These are phyloP conservation scores for Botrytis deweyae DNA, from an alignment of 2,329 filamentous ascomycete genomes.

Conservation along the genomic window DNA sequence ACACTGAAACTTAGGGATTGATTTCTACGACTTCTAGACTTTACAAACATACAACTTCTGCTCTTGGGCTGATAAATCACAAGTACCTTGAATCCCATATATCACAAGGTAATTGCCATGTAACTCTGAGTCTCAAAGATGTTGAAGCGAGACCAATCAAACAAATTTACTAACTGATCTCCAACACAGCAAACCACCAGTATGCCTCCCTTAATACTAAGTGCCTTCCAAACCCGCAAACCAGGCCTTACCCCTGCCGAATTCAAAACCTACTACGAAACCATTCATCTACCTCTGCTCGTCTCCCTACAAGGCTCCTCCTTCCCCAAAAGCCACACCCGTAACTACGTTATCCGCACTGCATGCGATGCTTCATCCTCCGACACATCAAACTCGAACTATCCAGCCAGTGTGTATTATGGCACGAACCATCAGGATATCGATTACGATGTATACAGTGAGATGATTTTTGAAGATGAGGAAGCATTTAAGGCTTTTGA, in stretches of 20 bases:
- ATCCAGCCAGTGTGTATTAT: not conserved
- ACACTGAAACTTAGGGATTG: not conserved
- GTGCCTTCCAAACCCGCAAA: not conserved
- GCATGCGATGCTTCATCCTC: not conserved
- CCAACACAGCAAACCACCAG: not conserved
- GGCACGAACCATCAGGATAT: not conserved
- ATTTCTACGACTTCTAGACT: not conserved
- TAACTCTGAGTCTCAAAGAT: not conserved
- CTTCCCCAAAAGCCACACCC: not conserved
- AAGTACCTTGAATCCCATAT: not conserved
- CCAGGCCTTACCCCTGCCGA: not conserved
- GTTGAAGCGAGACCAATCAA: not conserved
- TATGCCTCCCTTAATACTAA: not conserved
- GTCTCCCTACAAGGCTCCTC: not conserved
- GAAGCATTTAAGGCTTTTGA: not conserved
- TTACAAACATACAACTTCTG: not conserved
- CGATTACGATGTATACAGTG: not conserved
- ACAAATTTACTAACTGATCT: not conserved
- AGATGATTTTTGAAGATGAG: slow-evolving; percentile 2
- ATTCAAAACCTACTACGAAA: slow-evolving; percentile 2
- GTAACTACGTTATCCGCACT: not conserved
- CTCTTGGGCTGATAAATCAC: not conserved
- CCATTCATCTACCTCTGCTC: not conserved
- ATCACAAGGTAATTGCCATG: not conserved
- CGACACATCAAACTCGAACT: not conserved